These are phyloP conservation scores for Penicillium pancosmium DNA, from an alignment of 495 filamentous ascomycete genomes.

Conservation along the genomic window DNA sequence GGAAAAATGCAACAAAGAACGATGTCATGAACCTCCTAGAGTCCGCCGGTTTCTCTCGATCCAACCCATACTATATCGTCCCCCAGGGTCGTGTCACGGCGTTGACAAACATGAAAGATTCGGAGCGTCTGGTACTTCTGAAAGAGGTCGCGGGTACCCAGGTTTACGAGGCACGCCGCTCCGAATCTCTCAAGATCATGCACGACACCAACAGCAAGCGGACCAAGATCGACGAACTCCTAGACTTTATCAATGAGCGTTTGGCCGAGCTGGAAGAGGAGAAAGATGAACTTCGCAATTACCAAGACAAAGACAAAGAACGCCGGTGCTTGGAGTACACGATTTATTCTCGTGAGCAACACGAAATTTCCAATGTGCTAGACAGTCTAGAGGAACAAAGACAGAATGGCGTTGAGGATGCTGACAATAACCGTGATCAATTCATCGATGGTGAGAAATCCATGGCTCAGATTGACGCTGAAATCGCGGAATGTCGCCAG, in stretches of 20 bases:
- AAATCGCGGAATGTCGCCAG: slow-evolving; percentile 77
- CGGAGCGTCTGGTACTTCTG: slow-evolving; percentile 80
- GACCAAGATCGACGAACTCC: slow-evolving; percentile 87
- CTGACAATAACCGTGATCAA: slow-evolving; percentile 75
- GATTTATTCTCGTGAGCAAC: slow-evolving; percentile 87
- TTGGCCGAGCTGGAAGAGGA: slow-evolving; percentile 92
- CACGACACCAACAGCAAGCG: slow-evolving; percentile 93
- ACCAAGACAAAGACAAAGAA: slow-evolving; percentile 93
- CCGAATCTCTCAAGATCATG: slow-evolving; percentile 96
- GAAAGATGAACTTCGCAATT: slow-evolving; percentile 90
- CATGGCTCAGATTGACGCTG: slow-evolving; percentile 72
- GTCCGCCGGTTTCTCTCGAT: slow-evolving; percentile 92
- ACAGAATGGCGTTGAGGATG: slow-evolving; percentile 77
- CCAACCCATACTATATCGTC: slow-evolving; percentile 99
- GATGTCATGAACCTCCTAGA: slow-evolving; percentile 97
- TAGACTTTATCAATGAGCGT: slow-evolving; percentile 89
- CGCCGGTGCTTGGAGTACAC: slow-evolving; percentile 91
- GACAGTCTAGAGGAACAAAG: slow-evolving; percentile 82
- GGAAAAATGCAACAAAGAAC: slow-evolving; percentile 91
- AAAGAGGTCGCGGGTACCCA: slow-evolving; percentile 98
- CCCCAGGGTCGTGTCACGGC: slow-evolving; percentile 95
- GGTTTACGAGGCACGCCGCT: slow-evolving; percentile 88
- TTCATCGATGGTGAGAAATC: slow-evolving; percentile 82
- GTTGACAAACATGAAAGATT: slow-evolving; percentile 98
- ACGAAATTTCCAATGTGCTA: slow-evolving; percentile 71